A percentile compares a stretch with the other conserved stretches of the same genome.
Evolutionary conservation across 192 early-diverging fungal genomes (phyloP).

Genomic region (Cetraspora pellucida): DNA sequence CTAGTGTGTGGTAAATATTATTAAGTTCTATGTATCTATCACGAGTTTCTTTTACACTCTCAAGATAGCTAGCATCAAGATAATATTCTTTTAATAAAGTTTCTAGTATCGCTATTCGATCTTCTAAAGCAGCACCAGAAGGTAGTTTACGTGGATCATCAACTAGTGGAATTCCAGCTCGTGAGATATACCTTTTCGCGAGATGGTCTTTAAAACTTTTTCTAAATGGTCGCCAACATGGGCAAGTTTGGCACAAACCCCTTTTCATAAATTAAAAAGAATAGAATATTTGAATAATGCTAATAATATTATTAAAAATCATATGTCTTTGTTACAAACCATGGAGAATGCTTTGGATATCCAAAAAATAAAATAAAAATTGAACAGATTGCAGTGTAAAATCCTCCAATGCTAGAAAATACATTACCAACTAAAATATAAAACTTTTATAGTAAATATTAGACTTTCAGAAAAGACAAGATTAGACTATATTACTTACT

Average conservation of each 20-base stretch:
- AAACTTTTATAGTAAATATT: too few relatives aligned
- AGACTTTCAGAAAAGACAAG: too few relatives aligned
- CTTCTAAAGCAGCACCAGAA: neutral
- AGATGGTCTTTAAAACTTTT: neutral
- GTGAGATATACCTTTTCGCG: neutral
- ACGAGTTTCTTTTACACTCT: neutral
- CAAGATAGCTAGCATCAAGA: neutral
- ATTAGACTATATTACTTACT: too few relatives aligned
- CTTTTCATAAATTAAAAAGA: neutral
- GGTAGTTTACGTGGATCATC: neutral
- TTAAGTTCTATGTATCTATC: neutral
- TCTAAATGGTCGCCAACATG: neutral
- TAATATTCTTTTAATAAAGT: neutral
- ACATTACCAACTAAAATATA: neutral
- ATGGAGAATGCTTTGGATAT: neutral
- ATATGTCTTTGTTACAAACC: neutral
- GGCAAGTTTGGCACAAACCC: too few relatives aligned
- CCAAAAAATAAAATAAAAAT: neutral
- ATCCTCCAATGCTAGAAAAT: neutral
- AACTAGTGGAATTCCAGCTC: slow-evolving; percentile 1
- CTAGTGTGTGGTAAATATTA: too few relatives aligned
- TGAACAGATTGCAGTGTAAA: neutral
- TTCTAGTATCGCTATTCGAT: neutral
- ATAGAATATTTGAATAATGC: neutral
- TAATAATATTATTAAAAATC: neutral